Conservation (phyloP, 2,329 filamentous ascomycete genomes). For the Aschersonia sp. region DNA sequence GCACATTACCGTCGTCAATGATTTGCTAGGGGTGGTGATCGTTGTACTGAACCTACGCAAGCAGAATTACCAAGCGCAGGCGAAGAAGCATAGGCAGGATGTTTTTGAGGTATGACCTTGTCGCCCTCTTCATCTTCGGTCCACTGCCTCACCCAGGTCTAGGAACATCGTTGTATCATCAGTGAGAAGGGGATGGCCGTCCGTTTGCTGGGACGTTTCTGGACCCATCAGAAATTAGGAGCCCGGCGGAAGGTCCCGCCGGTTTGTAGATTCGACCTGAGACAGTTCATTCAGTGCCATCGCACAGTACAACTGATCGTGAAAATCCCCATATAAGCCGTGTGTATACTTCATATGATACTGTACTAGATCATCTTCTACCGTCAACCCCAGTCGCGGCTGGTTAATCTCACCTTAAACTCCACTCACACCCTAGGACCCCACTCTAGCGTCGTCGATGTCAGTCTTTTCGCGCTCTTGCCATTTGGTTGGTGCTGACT, state of each 20-base stretch:
- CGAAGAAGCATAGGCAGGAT: neutral
- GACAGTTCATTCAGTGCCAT: neutral
- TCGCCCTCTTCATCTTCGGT: neutral
- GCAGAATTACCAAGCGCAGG: neutral
- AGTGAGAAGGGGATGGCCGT: neutral
- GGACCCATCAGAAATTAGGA: constrained; percentile 1
- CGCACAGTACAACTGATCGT: neutral
- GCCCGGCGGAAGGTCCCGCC: constrained; percentile 1
- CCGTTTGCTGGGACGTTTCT: neutral
- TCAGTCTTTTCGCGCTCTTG: neutral
- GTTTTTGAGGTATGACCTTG: neutral
- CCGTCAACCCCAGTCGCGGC: constrained; percentile 12
- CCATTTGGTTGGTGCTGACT: constrained; percentile 6
- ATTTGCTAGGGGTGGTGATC: neutral
- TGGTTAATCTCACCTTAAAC: constrained; percentile 27
- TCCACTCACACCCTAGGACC: constrained; percentile 24
- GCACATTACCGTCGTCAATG: neutral
- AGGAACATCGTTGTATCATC: neutral
- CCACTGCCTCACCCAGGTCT: neutral
- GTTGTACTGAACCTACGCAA: neutral
- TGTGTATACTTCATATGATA: neutral
- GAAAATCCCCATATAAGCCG: neutral
- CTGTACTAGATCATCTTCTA: constrained; percentile 14
- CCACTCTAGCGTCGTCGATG: constrained; percentile 7
- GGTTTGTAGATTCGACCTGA: neutral